These are phyloP conservation scores for Mortierella sp. DNA, from an alignment of 371 early-diverging fungal species.

Conservation along the genomic window DNA sequence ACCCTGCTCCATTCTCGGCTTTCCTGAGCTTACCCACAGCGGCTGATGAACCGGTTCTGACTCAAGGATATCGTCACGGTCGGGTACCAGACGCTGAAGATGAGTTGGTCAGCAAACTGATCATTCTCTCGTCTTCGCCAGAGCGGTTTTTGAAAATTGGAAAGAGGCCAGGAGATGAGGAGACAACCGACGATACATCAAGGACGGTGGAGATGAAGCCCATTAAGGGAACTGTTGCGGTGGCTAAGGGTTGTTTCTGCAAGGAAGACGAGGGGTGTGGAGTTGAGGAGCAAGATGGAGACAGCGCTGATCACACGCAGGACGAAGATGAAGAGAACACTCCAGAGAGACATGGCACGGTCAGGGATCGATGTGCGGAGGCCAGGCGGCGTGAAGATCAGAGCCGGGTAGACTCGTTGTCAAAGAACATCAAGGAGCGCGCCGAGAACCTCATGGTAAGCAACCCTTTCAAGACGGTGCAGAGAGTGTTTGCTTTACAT, in stretches of 20 bases:
- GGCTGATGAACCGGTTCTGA: background rate
- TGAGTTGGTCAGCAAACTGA: constrained; percentile 25
- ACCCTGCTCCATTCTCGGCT: constrained; percentile 93
- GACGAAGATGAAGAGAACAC: constrained; percentile 62
- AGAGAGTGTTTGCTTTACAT: background rate
- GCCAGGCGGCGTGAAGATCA: constrained; percentile 56
- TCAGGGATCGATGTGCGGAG: constrained; percentile 43
- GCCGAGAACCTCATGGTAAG: constrained; percentile 97
- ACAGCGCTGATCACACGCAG: constrained; percentile 39
- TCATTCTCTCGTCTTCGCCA: constrained; percentile 80
- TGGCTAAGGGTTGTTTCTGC: constrained; percentile 64
- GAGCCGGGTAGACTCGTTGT: constrained; percentile 65
- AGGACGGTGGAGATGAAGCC: constrained; percentile 92
- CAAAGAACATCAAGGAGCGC: constrained; percentile 88
- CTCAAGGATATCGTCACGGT: background rate
- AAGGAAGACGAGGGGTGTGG: constrained; percentile 54
- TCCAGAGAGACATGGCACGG: constrained; percentile 40
- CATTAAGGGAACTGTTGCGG: constrained; percentile 92
- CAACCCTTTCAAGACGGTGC: background rate
- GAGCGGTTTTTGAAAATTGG: constrained; percentile 87
- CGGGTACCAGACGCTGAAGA: background rate
- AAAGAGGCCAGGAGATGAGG: constrained; percentile 47
- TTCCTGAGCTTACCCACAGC: constrained; percentile 68
- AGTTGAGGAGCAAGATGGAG: constrained; percentile 44
- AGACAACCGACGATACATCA: background rate